Conservation (phyloP, 2,329 filamentous ascomycete genomes). For the Incumbomyces lentus region DNA sequence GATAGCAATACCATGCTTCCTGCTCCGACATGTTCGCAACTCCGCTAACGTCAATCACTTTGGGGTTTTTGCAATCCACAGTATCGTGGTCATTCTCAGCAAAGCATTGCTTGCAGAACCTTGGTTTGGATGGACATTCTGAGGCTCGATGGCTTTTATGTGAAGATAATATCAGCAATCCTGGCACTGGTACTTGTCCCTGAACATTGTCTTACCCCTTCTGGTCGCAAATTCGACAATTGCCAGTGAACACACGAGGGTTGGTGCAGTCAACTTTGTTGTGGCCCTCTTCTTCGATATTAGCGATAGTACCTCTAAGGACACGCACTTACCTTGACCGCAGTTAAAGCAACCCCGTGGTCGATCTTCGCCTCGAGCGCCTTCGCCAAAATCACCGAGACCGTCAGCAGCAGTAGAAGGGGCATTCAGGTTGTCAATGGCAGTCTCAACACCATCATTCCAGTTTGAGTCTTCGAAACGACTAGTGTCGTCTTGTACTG, state of each 20-base stretch:
- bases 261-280: conserved; percentile 36
- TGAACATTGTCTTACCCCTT: conserved; percentile 20
- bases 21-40: conserved; percentile 38
- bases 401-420: neutral
- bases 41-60: conserved; percentile 33
- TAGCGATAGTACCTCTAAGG: neutral
- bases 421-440: too few species aligned
- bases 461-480: neutral
- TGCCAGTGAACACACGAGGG: conserved; percentile 37
- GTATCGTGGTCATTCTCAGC: conserved; percentile 38
- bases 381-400: neutral
- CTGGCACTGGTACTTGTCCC: neutral
- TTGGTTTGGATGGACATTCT: conserved; percentile 35
- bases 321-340: conserved; percentile 18
- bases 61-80: conserved; percentile 35
- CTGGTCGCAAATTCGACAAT: conserved; percentile 36
- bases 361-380: neutral
- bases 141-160: conserved; percentile 31
- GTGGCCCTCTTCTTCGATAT: conserved; percentile 25
- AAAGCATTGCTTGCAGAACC: conserved; percentile 38
- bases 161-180: neutral
- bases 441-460: neutral
- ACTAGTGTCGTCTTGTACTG: neutral
- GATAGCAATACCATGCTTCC: conserved; percentile 35
- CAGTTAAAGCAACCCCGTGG: conserved; percentile 36